Evolutionary conservation across 2,329 filamentous ascomycete species (phyloP).

Genomic region (Ilyonectria destructans): DNA sequence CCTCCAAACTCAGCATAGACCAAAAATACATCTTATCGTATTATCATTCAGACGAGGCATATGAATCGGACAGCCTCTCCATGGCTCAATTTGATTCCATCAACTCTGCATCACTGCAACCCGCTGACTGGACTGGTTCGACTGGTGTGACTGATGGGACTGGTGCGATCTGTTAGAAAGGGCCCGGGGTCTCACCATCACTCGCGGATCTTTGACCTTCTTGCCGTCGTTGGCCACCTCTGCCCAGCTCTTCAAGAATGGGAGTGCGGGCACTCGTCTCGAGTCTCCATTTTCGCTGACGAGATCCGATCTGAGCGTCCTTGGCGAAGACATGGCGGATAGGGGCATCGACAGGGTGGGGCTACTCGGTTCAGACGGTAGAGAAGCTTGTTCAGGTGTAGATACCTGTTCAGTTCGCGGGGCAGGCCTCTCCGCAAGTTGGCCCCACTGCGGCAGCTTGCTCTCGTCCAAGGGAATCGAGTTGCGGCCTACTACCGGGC

Average conservation of each 20-base stretch:
- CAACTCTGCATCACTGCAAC: slow-evolving; percentile 25
- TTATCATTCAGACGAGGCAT: not conserved
- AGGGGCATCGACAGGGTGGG: slow-evolving; percentile 48
- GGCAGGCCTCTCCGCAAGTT: slow-evolving; percentile 37
- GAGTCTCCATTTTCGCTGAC: slow-evolving; percentile 39
- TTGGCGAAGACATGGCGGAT: slow-evolving; percentile 55
- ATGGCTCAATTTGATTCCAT: not conserved
- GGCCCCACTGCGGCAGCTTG: slow-evolving; percentile 45
- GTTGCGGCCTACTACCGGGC: slow-evolving; percentile 48
- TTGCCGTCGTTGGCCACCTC: slow-evolving; percentile 56
- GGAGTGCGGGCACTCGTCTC: slow-evolving; percentile 52
- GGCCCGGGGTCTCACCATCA: slow-evolving; percentile 39
- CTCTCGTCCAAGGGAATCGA: slow-evolving; percentile 31
- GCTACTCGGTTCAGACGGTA: slow-evolving; percentile 40
- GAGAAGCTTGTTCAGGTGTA: slow-evolving; percentile 37
- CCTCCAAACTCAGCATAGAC: not conserved
- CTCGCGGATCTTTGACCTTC: slow-evolving; percentile 24
- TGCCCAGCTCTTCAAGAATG: slow-evolving; percentile 60
- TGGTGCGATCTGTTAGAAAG: slow-evolving; percentile 40
- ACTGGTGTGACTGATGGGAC: slow-evolving; percentile 11
- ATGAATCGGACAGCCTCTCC: not conserved
- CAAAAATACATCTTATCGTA: slow-evolving; percentile 15
- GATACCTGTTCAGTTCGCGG: slow-evolving; percentile 22
- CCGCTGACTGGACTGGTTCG: not conserved
- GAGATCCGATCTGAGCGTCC: slow-evolving; percentile 42